Evolutionary conservation across 768 basidiomycete species (phyloP), one percentile per base, ranked within the genome.

Genomic region (Peribolospora kevripleyi): DNA sequence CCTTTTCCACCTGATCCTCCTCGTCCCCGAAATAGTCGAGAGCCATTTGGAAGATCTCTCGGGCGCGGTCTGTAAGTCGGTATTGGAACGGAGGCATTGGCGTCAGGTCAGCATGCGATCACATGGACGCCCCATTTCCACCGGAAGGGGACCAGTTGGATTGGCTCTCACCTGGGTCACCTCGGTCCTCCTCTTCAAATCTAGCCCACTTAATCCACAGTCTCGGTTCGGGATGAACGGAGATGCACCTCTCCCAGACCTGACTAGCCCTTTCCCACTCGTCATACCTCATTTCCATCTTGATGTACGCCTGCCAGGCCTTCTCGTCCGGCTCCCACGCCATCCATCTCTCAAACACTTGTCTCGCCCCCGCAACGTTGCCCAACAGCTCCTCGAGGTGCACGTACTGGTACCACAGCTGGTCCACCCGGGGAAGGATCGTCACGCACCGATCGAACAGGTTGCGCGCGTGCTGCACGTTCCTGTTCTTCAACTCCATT

Each of bases 321-420:
- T 95, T 95, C 76, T 97, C 93, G 63, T 97, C 90, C 0, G 93
- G 93, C 66, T 97, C 93, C 93, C 93, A 97, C 60, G 85, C 77
- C 87, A 97, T 91, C 93, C 93, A 98, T 49, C 93, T 77, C 68
- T 98, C 93, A 59, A 97, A 98, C 54, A 97, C 86, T 65, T 97
- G 91, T 7, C 93, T 79, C 2, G 90, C 88, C 45, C 93, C 93
- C 1, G 90, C 78, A 41, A 98, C 81, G 64, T 98, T 97, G 63
- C 90, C 82, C 9, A 98, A 75, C 3, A 98, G 76, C 66, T 98
- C 93, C 65, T 98, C 93, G 54, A 98, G 77, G 68, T 93, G 95
- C 57, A 98, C 91, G 55, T 95, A 98, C 68, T 95, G 95, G 76
- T 97, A 97, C 93, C 93, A 97, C 6, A 98, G 75, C 65, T 91